phyloP scores from a whole-genome alignment of 164 flowering plant species.

The Vitis cinerea region DNA sequence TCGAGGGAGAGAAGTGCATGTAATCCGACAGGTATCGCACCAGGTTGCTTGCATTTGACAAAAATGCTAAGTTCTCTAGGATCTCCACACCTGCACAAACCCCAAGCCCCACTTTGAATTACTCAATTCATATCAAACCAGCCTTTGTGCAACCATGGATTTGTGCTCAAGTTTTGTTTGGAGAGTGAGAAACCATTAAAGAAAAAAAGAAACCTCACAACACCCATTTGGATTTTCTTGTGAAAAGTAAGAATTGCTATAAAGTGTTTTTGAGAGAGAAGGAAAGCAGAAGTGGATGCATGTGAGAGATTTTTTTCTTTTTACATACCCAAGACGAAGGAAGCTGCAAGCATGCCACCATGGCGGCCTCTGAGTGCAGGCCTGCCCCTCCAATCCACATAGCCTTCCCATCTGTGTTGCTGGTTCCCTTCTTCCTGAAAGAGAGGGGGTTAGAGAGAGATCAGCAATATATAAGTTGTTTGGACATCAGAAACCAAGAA shows the following conservation, averaged over 20 bases:
- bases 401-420: conserved; percentile 51
- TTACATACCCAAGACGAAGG: conserved; percentile 33
- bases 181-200: no score
- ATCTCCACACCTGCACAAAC: conserved; percentile 45
- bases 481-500: not conserved
- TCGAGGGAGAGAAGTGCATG: conserved; percentile 56
- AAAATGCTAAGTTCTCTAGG: conserved; percentile 61
- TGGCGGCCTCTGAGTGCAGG: conserved; percentile 33
- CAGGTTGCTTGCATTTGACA: conserved; percentile 73
- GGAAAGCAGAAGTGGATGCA: no score
- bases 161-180: no score
- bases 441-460: no score
- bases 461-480: no score
- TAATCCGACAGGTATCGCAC: conserved; percentile 42
- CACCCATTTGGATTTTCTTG: not conserved
- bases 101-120: not conserved
- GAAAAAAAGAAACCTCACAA: not conserved
- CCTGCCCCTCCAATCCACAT: conserved; percentile 40
- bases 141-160: not conserved
- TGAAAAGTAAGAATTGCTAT: no score
- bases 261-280: no score
- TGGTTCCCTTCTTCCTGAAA: conserved; percentile 40
- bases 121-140: conserved; percentile 2
- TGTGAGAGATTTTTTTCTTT: no score
- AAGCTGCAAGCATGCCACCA: conserved; percentile 47